Evolutionary conservation across 2,329 filamentous ascomycete species (phyloP), one percentile per base, ranked within the genome.

Genomic region (Fusarium sp.): DNA sequence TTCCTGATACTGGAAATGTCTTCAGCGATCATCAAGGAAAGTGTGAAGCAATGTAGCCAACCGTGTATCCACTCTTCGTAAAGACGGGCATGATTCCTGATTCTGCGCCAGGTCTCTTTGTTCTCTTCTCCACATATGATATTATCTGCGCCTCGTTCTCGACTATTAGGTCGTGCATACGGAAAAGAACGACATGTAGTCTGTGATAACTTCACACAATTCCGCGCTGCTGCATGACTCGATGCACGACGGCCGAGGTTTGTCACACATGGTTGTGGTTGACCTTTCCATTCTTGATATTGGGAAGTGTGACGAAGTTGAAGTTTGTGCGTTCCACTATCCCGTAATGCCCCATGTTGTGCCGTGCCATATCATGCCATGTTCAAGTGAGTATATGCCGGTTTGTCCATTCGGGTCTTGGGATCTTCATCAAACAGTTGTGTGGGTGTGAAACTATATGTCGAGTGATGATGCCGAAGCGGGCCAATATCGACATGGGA

Each of bases 361-460:
- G 59, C 66, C 46, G 66, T 72, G 66, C 69, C 54, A 66, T 72
- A 59, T 59, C 59, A 62, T 71, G 65, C 53, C 54, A 68, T 73
- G 24, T 44, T 43, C 38, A 63, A 54, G 62, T 54, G 46, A 39
- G 21, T 43, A 59, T 61, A 61, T 72, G 54, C 63, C 63, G 61
- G 67, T 65, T 66, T 56, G 41, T 65, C 53, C 65, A 29, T 58
- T 65, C 38, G 48, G 64, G 57, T 47, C 57, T 48, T 58, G 48
- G 57, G 57, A 69, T 66, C 58, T 55, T 63, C 58, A 38, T 53
- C 21, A 23, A 29, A 44, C 48, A 43, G 28, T 37, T 50, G 57
- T 48, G 50, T 64, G 68, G 69, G 66, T 56, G 67, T 68, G 69
- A 43, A 49, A 63, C 38, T 58, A 47, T 59, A 55, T 57, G 41